Conservation (phyloP, 176 grass and related monocot species). For the Raddia guianensis region DNA sequence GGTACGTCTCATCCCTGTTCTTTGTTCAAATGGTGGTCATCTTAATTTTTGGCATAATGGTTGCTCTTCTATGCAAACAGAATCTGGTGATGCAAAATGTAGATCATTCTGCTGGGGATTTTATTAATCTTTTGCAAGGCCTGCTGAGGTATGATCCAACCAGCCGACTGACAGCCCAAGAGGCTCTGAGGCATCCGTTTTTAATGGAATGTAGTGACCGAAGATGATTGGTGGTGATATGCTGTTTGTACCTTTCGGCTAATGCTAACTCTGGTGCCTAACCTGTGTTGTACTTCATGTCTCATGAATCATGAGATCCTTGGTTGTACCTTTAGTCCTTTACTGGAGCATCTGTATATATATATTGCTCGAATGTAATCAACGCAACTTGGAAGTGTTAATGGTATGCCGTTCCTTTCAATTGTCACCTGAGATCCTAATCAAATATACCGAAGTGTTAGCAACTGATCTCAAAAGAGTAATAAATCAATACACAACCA, state of each 20-base stretch:
- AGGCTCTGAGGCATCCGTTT: conserved; percentile 73
- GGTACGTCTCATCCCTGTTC: conserved; percentile 34
- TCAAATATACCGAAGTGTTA: no score
- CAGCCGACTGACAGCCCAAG: conserved; percentile 55
- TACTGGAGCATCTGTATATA: background rate
- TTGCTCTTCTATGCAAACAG: conserved; percentile 29
- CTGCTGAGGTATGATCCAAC: conserved; percentile 75
- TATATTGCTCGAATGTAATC: no score
- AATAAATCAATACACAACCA: no score
- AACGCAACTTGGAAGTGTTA: no score
- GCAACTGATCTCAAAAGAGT: no score
- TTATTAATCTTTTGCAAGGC: conserved; percentile 73
- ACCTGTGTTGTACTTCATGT: background rate
- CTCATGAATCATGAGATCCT: background rate
- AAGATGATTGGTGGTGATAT: conserved; percentile 33
- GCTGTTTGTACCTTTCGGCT: background rate
- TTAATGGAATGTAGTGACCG: conserved; percentile 42
- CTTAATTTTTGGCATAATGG: background rate
- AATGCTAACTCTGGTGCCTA: background rate
- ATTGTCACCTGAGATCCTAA: no score
- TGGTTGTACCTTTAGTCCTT: background rate
- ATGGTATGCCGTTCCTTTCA: no score
- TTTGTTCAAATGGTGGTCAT: background rate
- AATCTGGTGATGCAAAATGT: conserved; percentile 73
- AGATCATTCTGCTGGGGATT: conserved; percentile 63